Percentiles rank a stretch among this genome's conserved stretches.
phyloP scores from a whole-genome alignment of 2,329 filamentous ascomycete species.

The Coniochaeta pulveracea region DNA sequence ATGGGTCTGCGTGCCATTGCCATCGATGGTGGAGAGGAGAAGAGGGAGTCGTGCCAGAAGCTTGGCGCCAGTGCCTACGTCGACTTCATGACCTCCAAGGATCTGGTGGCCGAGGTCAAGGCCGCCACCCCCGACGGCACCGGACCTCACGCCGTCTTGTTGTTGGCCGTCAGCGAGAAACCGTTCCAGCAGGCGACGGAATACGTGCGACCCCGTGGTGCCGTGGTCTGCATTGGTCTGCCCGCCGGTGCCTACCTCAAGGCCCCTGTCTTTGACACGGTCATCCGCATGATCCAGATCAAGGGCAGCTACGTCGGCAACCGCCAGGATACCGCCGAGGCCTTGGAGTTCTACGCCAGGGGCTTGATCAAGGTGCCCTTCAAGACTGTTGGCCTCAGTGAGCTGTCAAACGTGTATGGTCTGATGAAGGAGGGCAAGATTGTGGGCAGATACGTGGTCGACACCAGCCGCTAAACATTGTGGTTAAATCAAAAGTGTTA shows the following conservation, averaged over 20 bases:
- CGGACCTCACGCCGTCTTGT: conserved; percentile 77
- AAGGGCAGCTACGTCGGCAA: conserved; percentile 92
- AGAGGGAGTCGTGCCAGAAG: conserved; percentile 55
- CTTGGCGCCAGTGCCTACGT: conserved; percentile 66
- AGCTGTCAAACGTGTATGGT: conserved; percentile 72
- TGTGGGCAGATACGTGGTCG: conserved; percentile 69
- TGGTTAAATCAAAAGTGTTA: no score
- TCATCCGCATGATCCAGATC: conserved; percentile 83
- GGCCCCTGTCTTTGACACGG: conserved; percentile 81
- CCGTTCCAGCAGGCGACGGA: conserved; percentile 90
- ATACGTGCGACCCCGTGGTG: conserved; percentile 75
- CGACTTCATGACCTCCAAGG: conserved; percentile 67
- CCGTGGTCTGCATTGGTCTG: conserved; percentile 80
- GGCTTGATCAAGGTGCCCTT: conserved; percentile 80
- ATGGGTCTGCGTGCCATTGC: conserved; percentile 77
- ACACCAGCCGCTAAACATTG: conserved; percentile 55
- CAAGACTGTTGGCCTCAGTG: conserved; percentile 72
- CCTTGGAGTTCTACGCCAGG: conserved; percentile 76
- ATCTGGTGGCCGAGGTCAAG: conserved; percentile 78
- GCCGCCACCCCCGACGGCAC: conserved; percentile 67
- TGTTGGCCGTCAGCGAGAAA: conserved; percentile 79
- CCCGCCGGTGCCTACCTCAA: conserved; percentile 69
- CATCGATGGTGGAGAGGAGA: conserved; percentile 76
- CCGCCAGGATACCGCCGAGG: conserved; percentile 76
- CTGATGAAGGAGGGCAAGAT: conserved; percentile 61